Evolutionary conservation across 768 basidiomycete species (phyloP), one percentile per base, ranked within the genome.

Genomic region (Mycena indigotica): DNA sequence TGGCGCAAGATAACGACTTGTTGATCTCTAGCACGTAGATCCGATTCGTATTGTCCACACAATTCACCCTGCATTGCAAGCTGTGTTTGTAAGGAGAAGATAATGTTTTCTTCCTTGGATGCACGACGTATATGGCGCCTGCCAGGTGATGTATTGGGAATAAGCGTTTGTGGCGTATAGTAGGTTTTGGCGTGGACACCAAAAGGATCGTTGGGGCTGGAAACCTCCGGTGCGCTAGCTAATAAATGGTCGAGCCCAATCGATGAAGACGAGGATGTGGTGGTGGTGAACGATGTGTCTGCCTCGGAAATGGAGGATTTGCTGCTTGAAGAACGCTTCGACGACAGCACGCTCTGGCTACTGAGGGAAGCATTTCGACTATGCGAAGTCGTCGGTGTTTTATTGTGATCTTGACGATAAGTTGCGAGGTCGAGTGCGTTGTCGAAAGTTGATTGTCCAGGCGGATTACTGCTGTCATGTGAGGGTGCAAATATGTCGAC

Each of bases 151-250:
- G 89, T 87, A 0, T 79, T 76, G 0, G 89, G 87, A 24, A 88
- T 85, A 77, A 87, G 83, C 3, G 84, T 83, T 58, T 88, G 87
- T 2, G 89, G 87, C 0, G 87, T 87, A 66, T 89, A 91, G 67
- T 90, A 91, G 0, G 89, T 88, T 26, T 77, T 87, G 21, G 89
- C 87, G 62, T 89, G 77, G 2, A 82, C 83, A 35, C 83, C 81
- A 72, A 92, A 91, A 1, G 90, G 89, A 67, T 91, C 89, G 8
- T 26, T 12, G 4, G 21, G 87, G 86, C n/a, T n/a, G n/a, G n/a
- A n/a, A n/a, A n/a, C n/a, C n/a, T n/a, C n/a, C n/a, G n/a, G n/a
- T n/a, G n/a, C n/a, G n/a, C n/a, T n/a, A n/a, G n/a, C n/a, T n/a
- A n/a, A n/a, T n/a, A n/a, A n/a, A n/a, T n/a, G n/a, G n/a, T n/a